Evolutionary conservation across 1,284 basidiomycete species (phyloP), one percentile per base, ranked within the genome.

Genomic region (Sporisorium scitamineum): DNA sequence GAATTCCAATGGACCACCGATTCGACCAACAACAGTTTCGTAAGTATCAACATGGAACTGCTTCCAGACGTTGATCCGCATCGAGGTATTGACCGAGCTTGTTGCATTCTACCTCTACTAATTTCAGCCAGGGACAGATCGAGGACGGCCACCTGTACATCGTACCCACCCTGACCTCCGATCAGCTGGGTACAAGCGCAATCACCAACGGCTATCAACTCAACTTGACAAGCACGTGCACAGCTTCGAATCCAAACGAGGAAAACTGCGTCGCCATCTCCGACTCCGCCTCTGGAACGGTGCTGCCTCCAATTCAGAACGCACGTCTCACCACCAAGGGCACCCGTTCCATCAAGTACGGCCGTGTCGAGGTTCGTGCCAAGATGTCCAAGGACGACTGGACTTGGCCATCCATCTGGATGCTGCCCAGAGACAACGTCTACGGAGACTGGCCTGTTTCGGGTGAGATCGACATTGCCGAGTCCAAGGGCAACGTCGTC

Each of bases 1-100:
- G 90, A 94, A 82, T 95, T 95, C 78, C 90, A 94, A 80, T 94
- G 94, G 93, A 91, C 93, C 5, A 94, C 93, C 2, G 87, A 31
- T 27, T 32, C 29, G 29, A 4, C 10, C 18, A 51, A 51, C 48
- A 51, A 51, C 48, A 32, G 45, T 22, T 48, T 48, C 18, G 45
- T 48, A 48, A 48, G 45, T 48, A 10, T 10, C 20, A 20, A 10
- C 16, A 3, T 10, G 16, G 9, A 20, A 45, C 42, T 45, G 42
- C 31, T 31, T 5, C 6, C 31, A 6, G 5, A 10, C 10, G 5
- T 31, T 31, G 31, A 31, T 10, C 31, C 10, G 31, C 31, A 10
- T 10, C 5, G 31, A 31, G 5, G 10, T n/a, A 31, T 10, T 31
- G 31, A 31, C 31, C 31, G 31, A 31, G 31, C 10, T 31, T 31